Evolutionary conservation across 768 basidiomycete species (phyloP).

Genomic region (Ramaria sp.): DNA sequence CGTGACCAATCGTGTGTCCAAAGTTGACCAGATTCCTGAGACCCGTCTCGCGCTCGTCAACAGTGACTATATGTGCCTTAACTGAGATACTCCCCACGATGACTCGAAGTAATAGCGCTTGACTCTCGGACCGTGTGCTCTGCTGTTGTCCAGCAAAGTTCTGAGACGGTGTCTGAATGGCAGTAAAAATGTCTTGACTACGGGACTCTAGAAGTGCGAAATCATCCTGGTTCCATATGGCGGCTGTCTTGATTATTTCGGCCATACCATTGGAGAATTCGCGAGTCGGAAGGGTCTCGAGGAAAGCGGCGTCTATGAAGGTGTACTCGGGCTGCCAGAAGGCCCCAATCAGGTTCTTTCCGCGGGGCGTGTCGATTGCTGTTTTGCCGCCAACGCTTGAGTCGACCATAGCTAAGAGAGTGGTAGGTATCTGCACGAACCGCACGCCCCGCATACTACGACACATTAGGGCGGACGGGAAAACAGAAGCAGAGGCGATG

Average conservation of each 20-base stretch:
- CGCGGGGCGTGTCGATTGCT: slow-evolving; percentile 96
- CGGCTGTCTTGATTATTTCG: slow-evolving; percentile 98
- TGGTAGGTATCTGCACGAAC: slow-evolving; percentile 94
- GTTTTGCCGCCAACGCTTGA: slow-evolving; percentile 97
- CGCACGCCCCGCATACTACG: slow-evolving; percentile 92
- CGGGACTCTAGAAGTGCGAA: slow-evolving; percentile 84
- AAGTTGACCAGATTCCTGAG: slow-evolving; percentile 98
- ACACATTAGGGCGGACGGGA: neutral
- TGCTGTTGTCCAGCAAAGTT: slow-evolving; percentile 46
- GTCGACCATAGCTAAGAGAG: slow-evolving; percentile 96
- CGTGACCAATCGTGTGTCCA: slow-evolving; percentile 97
- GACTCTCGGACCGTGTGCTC: slow-evolving; percentile 61
- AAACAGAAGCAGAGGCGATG: neutral
- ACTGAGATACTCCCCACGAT: slow-evolving; percentile 91
- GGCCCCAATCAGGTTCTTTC: slow-evolving; percentile 96
- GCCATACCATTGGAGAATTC: slow-evolving; percentile 99
- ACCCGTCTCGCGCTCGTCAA: slow-evolving; percentile 94
- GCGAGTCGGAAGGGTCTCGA: slow-evolving; percentile 82
- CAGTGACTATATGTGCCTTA: slow-evolving; percentile 94
- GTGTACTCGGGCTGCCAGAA: slow-evolving; percentile 98
- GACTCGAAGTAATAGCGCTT: slow-evolving; percentile 78
- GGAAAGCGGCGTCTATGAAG: slow-evolving; percentile 94
- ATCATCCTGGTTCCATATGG: slow-evolving; percentile 93
- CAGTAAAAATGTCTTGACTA: slow-evolving; percentile 72
- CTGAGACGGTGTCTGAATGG: slow-evolving; percentile 64